Evolutionary conservation across 2,329 filamentous ascomycete genomes (phyloP), one percentile per base, ranked within the genome.

Genomic region (Alternaria dauci): DNA sequence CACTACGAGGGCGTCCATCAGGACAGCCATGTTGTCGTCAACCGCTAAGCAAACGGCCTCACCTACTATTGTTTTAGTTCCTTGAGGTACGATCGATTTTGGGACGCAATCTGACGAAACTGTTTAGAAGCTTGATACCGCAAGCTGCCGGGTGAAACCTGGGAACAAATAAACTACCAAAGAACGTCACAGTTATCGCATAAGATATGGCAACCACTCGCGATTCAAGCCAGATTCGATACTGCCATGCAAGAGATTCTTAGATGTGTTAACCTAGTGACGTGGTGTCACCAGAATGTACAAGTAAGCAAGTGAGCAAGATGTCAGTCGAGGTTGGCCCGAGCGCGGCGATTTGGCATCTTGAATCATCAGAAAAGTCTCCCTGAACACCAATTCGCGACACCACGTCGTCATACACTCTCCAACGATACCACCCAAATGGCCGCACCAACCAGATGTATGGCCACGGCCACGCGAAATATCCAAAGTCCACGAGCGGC

Each of bases 391-490:
- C 44, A 55, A 23, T 38, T 58, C 52, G 53, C 46, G 32, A 34
- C 55, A 56, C 48, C 59, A 58, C 55, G n/a, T 34, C 57, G 30
- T 58, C 39, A 41, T 28, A 46, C 26, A 52, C 28, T 18, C 47
- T 50, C 26, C n/a, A 39, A 26, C 25, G 7, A n/a, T n/a, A 42
- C 63, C 59, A 59, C 63, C 58, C 61, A 59, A 8, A 77, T 78
- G 76, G 68, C 71, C 32, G 50, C 67, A 46, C 56, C 74, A 52
- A 67, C 68, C 48, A 70, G 66, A 70, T 71, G 69, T 60, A 53
- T 72, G 34, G 54, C 62, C 23, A 65, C 70, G 36, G 67, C 68
- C 23, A 52, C 68, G 14, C 67, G 58, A 9, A 61, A 58, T 14
- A 50, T 75, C 11, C 62, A 51, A 28, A 54, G 25, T 14, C 34